A percentile compares a stretch with the other conserved stretches of the same genome.
Conservation (phyloP, 106 monocot genomes). For the Vanilla planifolia region DNA sequence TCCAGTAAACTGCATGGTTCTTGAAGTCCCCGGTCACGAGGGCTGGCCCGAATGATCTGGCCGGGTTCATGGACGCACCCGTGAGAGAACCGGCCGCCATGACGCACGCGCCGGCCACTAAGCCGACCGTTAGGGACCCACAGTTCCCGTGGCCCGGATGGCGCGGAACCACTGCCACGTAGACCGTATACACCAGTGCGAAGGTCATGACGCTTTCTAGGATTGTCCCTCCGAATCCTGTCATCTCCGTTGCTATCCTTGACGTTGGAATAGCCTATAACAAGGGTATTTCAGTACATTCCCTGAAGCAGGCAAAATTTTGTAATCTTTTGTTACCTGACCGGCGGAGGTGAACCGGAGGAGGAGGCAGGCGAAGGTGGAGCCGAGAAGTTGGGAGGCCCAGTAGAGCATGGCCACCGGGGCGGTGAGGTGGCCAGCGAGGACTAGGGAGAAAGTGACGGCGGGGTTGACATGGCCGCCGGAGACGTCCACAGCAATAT, state of each 20-base stretch:
- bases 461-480: conserved; percentile 90
- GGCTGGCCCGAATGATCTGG: conserved; percentile 66
- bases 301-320: no score
- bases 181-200: conserved; percentile 53
- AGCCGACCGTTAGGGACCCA: conserved; percentile 34
- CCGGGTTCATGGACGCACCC: conserved; percentile 80
- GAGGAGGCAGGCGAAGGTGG: conserved; percentile 76
- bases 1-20: conserved; percentile 77
- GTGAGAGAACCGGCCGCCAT: conserved; percentile 58
- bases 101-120: conserved; percentile 40
- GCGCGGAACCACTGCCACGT: conserved; percentile 38
- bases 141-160: background rate
- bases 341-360: conserved; percentile 60
- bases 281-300: background rate
- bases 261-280: conserved; percentile 72
- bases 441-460: conserved; percentile 65
- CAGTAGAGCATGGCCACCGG: conserved; percentile 67
- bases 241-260: conserved; percentile 64
- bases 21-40: conserved; percentile 49
- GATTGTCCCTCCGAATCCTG: conserved; percentile 69
- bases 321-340: no score
- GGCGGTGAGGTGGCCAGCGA: conserved; percentile 51
- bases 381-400: conserved; percentile 46
- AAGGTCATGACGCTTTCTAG: conserved; percentile 48
- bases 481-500: conserved; percentile 59